Base-by-base conservation (phyloP, 2,329 filamentous ascomycete species). In the Venturia oleaginea region DNA sequence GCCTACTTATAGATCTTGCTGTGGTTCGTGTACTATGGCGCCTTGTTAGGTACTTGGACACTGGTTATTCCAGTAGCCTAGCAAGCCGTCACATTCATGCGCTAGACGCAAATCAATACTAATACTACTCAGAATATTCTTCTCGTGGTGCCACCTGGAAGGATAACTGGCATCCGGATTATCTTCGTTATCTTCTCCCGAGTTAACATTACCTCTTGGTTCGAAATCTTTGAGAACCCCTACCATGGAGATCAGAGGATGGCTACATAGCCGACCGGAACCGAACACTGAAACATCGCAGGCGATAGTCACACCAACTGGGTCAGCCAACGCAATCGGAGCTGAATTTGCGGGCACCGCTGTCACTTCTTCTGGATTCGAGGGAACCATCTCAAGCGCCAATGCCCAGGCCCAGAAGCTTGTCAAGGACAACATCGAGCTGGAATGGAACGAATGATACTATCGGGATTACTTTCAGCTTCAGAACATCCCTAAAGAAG, bases 401-500 rank as follows among this genome's bases (percentile, higher is more conserved):
- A 32, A 61, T 27, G 38, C n/a, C 5, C n/a, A 42, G 19, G 27
- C 37, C 4, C 37, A 61, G 27, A 46, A 46, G 24, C 40, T 61
- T 46, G 37, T 61, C 32, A 32, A 30, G 3, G 61, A 63, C 17
- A 59, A 63, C 22, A 3, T 13, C 37, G 61, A 63, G 48, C 48
- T 63, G 43, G 5, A 57, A 57, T 63, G 46, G 46, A 51, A 51
- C 11, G 61, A 63, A 27, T 22, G 61, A 63, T 63, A 63, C 22
- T 59, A 90, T 73, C 81, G 88, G n/a, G 89, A 88, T 0, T 91
- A 91, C 75, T 90, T 86, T 68, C 82, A 88, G 70, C 76, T 91
- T 51, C 80, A 82, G 59, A 77, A 89, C 64, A 78, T 76, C 24
- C 78, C 82, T 27, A 78, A 86, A 11, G 76, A 81, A 54, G 78